Evolutionary conservation across 257 asterid species (phyloP), one percentile per base, ranked within the genome.

Genomic region (Lantana camara): DNA sequence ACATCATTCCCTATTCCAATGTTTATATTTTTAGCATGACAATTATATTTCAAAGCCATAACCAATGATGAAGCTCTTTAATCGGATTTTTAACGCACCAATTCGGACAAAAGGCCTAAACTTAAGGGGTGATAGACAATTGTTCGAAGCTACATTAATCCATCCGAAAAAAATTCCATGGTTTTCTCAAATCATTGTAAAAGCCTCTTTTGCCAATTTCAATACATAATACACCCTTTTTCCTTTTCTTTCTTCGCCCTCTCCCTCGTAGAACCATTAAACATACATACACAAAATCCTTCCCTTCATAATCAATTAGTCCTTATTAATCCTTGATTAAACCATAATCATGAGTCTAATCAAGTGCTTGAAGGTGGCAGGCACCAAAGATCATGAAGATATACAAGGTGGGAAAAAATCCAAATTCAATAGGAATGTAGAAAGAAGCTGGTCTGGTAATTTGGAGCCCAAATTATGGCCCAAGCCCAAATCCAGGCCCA

Each of bases 401-500:
- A 2, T 19, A 16, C n/a, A n/a, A n/a, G n/a, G n/a, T n/a, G n/a
- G n/a, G n/a, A 50, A 49, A 42, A 64, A 41, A 54, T 56, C 29
- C n/a, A 66, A 65, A 6, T 48, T 81, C 51, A 57, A 54, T 51
- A 54, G 70, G 34, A 57, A 38, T 30, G 80, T 60, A 11, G 80
- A 77, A 13, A 66, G 82, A 58, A 76, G 69, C 49, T 82, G 79
- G 83, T 79, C 83, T 0, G 79, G 88, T 7, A 76, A 82, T 16
- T 63, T 78, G 65, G 72, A 35, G 22, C 63, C 64, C 49, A 52
- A 57, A 42, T 13, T 59, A 15, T 35, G 10, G 12, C n/a, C 46
- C 19, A 49, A 48, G 35, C 45, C 71, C 35, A 35, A 35, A 9
- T 9, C 40, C 11, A 38, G 40, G 32, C 38, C 70, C 21, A 48